Evolutionary conservation across 2,329 filamentous ascomycete species (phyloP), one percentile per base, ranked within the genome.

Genomic region (Aspergillus versicolor): DNA sequence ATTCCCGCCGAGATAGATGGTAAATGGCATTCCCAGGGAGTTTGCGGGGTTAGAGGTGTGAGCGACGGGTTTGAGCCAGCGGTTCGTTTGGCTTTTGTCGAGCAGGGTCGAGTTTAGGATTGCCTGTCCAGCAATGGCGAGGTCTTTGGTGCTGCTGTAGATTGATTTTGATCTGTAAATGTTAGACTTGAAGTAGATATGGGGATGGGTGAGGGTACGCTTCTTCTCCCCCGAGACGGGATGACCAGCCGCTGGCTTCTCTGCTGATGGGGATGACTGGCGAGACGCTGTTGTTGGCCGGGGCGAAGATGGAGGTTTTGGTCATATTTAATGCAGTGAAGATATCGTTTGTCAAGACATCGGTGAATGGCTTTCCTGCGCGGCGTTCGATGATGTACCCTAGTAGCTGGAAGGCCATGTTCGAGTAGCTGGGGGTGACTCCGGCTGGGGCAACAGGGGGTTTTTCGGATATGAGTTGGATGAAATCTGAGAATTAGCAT

Each of bases 61-160:
- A 2, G 74, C 61, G 5, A 69, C 69, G 0, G 76, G 76, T 54
- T 77, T 76, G 42, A 79, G 62, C 76, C 76, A 79, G 45, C 66
- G 69, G 9, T 71, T 67, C 15, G 74, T 78, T 41, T 69, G 64
- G 17, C 68, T 63, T 5, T 59, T 40, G 13, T 65, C 34, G 4
- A 79, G 65, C 5, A 79, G 67, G 0, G 66, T 68, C 4, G 73
- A 73, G 45, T 70, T 67, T 2, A 78, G 64, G 32, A 79, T 77
- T 22, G 73, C 68, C 44, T 68, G 65, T 8, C 75, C 76, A n/a
- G 76, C 63, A 13, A 61, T 64, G 15, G 74, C 65, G 11, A 78
- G 58, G 58, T 78, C 74, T 49, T 67, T 69, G 6, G 68, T 61
- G 1, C 68, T 70, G 22, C 68, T 67, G 62, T 73, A 76, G 12